Conservation (phyloP, 2,329 filamentous ascomycete genomes). For the Stenocarpella maydis region DNA sequence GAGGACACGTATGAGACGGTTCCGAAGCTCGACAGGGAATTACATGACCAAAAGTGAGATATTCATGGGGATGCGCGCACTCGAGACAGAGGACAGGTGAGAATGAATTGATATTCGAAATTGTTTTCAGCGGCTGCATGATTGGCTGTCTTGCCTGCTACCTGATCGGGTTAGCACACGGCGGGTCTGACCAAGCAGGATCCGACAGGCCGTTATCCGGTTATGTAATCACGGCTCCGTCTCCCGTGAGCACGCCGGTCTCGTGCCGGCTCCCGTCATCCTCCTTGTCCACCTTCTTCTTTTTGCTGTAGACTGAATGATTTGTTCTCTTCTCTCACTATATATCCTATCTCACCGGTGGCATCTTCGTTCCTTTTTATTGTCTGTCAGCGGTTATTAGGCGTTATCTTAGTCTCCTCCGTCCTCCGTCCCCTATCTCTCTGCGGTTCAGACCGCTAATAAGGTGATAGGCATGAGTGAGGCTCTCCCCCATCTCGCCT, state of each 20-base stretch:
- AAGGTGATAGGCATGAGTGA: conserved; percentile 31
- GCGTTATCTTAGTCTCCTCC: conserved; percentile 8
- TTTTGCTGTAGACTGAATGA: neutral
- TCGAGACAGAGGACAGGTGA: neutral
- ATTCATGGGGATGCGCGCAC: neutral
- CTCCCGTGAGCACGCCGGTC: conserved; percentile 21
- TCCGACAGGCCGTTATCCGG: too few relatives aligned
- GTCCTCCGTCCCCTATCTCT: neutral
- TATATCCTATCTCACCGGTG: neutral
- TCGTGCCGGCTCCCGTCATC: conserved; percentile 14
- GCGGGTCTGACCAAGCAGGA: neutral
- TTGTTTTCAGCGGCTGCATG: conserved; percentile 28
- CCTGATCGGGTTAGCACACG: conserved; percentile 14
- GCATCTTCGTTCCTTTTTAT: neutral
- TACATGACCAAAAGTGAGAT: neutral
- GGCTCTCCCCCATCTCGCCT: neutral
- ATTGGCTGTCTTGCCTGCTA: conserved; percentile 25
- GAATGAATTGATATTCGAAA: conserved; percentile 31
- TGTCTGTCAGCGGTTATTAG: neutral
- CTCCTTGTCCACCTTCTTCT: neutral
- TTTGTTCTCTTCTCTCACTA: neutral
- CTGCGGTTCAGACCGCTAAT: neutral
- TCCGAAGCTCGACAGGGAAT: neutral
- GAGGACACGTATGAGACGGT: neutral
- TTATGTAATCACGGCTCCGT: conserved; percentile 20